Evolutionary conservation across 768 basidiomycete genomes (phyloP).

Genomic region (Chalciporus chontae): DNA sequence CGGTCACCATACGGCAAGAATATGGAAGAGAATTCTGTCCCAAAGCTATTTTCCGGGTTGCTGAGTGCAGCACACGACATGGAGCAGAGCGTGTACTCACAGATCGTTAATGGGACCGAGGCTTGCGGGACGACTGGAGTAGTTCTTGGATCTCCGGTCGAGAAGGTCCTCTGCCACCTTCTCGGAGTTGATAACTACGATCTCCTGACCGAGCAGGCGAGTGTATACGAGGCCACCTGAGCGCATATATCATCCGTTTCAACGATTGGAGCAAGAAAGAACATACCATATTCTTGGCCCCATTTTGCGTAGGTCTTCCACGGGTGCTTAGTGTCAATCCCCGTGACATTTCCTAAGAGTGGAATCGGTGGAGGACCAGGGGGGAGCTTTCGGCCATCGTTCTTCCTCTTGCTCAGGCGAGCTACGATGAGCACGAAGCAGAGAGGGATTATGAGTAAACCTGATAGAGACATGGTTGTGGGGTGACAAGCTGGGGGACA

Average conservation of each 20-base stretch:
- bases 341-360: constrained; percentile 17
- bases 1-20: constrained; percentile 27
- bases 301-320: constrained; percentile 22
- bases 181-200: constrained; percentile 26
- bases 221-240: constrained; percentile 23
- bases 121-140: constrained; percentile 23
- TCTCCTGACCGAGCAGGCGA: constrained; percentile 21
- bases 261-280: neutral
- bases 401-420: constrained; percentile 10
- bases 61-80: neutral
- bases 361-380: constrained; percentile 23
- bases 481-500: neutral
- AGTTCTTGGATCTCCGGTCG: constrained; percentile 18
- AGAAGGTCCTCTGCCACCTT: constrained; percentile 23
- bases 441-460: constrained; percentile 3
- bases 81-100: constrained; percentile 6
- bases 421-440: constrained; percentile 8
- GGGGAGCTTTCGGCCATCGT: constrained; percentile 11
- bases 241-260: neutral
- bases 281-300: constrained; percentile 19
- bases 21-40: constrained; percentile 21
- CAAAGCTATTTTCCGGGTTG: constrained; percentile 14
- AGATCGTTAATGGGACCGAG: constrained; percentile 16
- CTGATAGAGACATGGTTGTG: constrained; percentile 1
- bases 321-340: constrained; percentile 16